Evolutionary conservation across 176 grass and related monocot species (phyloP), one percentile per base, ranked within the genome.

Genomic region (Panicum miliaceum): DNA sequence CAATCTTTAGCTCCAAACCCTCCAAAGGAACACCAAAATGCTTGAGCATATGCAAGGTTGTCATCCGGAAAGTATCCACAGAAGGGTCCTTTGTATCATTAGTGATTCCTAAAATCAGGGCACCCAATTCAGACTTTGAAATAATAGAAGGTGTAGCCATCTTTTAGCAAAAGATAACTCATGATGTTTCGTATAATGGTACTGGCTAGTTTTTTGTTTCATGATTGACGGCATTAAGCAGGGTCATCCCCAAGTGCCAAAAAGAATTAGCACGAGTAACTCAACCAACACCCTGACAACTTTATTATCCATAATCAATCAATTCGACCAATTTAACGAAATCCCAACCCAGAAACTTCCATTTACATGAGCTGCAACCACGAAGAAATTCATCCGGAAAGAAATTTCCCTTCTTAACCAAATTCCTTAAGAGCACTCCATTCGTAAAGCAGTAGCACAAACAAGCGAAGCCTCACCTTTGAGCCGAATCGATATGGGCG

Each of bases 41-140:
- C 87, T 95, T 94, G 14, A 98, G 87, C 87, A 98, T 92, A 82
- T 98, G 96, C 82, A 95, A 78, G 32, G 96, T 95, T 25, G 85
- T 89, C 73, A 88, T 90, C 56, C 85, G 73, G 41, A 93, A 98
- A 69, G 91, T 89, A 71, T 95, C 96, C 20, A 95, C 85, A 50
- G 91, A 93, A 60, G 91, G 89, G 27, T 95, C 93, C 76, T 92
- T 95, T 1, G 90, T 76, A 88, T 98, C 91, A 81, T 98, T 98
- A 10, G 96, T 98, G 77, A 98, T 90, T 78, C 96, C 96, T 98
- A 82, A 20, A 78, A 82, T 19, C 3, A 85, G 3, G 37, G 22
- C 46, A 76, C 15, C 13, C 47, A 42, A 61, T 81, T 81, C 75
- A 89, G 42, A 61, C 2, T 35, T 69, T 69, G 9, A 12, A 62